These are phyloP conservation scores for Gloeostereum incarnatum DNA, from an alignment of 768 basidiomycete species.

Conservation along the genomic window DNA sequence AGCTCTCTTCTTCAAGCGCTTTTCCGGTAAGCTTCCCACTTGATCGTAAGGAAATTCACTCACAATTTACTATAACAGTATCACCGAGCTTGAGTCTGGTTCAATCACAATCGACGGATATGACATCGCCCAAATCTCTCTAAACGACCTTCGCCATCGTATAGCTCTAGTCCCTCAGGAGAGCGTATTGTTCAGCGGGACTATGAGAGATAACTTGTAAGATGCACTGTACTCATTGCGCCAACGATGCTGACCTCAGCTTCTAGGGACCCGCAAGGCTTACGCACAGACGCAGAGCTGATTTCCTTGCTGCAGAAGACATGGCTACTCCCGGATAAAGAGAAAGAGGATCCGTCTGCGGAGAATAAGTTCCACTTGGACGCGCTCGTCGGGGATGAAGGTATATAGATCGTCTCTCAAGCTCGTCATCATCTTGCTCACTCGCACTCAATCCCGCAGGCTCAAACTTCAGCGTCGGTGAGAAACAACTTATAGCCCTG, in stretches of 20 bases:
- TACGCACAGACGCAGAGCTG: conserved; percentile 49
- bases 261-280: conserved; percentile 48
- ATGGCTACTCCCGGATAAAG: conserved; percentile 47
- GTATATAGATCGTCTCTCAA: too few species aligned
- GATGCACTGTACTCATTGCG: too few species aligned
- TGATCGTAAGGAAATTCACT: not conserved
- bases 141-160: conserved; percentile 40
- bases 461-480: conserved; percentile 58
- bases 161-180: conserved; percentile 68
- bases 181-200: conserved; percentile 41
- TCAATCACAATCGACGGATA: conserved; percentile 47
- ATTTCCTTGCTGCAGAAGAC: conserved; percentile 53
- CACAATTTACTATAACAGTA: conserved; percentile 25
- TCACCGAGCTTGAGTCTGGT: conserved; percentile 52
- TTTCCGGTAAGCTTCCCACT: conserved; percentile 27
- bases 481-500: conserved; percentile 56
- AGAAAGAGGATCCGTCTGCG: conserved; percentile 29
- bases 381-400: conserved; percentile 53
- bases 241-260: too few species aligned
- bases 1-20: conserved; percentile 40
- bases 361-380: conserved; percentile 66
- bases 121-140: conserved; percentile 43
- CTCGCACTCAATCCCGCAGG: too few species aligned
- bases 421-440: too few species aligned
- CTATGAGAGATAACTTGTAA: conserved; percentile 36